Evolutionary conservation across 2,329 filamentous ascomycete genomes (phyloP).

Genomic region (Fusarium annulatum): DNA sequence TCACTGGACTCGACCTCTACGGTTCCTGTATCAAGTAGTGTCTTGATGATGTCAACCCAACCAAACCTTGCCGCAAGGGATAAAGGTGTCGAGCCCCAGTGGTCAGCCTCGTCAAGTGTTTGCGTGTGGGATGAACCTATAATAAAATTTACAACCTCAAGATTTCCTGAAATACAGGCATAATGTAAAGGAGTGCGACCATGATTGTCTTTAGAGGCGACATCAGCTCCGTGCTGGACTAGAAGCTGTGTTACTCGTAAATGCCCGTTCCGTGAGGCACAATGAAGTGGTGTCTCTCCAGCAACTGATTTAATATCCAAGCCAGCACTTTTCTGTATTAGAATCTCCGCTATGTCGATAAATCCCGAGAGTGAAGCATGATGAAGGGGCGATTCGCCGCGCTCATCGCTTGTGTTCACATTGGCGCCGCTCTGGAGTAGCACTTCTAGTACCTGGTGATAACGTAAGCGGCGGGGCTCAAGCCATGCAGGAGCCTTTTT

Average conservation of each 20-base stretch:
- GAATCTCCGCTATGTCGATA: accelerated
- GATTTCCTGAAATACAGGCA: accelerated
- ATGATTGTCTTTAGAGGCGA: accelerated
- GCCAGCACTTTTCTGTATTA: accelerated
- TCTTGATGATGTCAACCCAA: accelerated
- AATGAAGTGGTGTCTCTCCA: background rate
- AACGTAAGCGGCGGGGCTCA: accelerated
- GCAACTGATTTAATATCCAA: accelerated
- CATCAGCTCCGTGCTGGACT: accelerated
- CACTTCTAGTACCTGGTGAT: background rate
- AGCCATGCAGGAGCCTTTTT: too few relatives aligned
- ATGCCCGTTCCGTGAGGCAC: accelerated
- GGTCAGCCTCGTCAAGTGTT: accelerated
- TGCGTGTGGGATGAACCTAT: accelerated
- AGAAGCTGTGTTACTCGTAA: accelerated
- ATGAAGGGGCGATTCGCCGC: accelerated
- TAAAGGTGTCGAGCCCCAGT: background rate
- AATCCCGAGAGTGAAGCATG: accelerated
- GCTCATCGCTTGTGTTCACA: accelerated
- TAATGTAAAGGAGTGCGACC: accelerated
- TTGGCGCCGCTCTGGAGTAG: accelerated
- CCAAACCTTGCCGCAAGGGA: background rate
- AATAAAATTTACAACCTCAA: accelerated
- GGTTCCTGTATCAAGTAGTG: accelerated
- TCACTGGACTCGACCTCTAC: accelerated